Evolutionary conservation across 345 rosid species (phyloP).

Genomic region (Chamaenerion angustifolium): DNA sequence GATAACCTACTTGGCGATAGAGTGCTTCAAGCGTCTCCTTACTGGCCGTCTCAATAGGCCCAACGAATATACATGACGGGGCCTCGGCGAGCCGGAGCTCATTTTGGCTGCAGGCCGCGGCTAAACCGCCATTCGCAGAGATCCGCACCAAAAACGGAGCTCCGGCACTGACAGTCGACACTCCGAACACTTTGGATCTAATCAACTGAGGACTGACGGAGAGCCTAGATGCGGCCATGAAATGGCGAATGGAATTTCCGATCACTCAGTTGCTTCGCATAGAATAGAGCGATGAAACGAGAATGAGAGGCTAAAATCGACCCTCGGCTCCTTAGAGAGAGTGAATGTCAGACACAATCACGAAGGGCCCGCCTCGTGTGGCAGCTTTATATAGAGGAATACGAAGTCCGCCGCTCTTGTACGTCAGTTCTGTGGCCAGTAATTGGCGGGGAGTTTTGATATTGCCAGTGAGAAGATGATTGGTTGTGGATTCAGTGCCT

Average conservation of each 20-base stretch:
- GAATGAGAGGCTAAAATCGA: too few species aligned
- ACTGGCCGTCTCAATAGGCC: slow-evolving; percentile 85
- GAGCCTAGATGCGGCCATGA: slow-evolving; percentile 64
- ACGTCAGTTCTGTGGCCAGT: too few species aligned
- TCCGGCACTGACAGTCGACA: slow-evolving; percentile 16
- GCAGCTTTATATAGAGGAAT: too few species aligned
- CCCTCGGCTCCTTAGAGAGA: too few species aligned
- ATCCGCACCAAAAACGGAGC: slow-evolving; percentile 38
- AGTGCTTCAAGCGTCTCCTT: slow-evolving; percentile 96
- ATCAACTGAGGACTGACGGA: slow-evolving; percentile 32
- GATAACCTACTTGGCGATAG: slow-evolving; percentile 42
- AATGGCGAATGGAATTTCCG: not conserved
- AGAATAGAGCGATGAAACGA: too few species aligned
- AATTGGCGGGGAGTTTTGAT: not conserved
- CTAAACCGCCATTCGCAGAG: slow-evolving; percentile 25
- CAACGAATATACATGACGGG: slow-evolving; percentile 82
- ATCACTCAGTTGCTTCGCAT: too few species aligned
- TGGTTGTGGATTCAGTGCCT: slow-evolving; percentile 6
- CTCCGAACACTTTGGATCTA: slow-evolving; percentile 25
- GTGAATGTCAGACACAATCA: too few species aligned
- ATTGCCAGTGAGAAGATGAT: not conserved
- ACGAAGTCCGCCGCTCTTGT: too few species aligned
- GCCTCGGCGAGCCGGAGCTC: slow-evolving; percentile 35
- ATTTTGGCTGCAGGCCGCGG: slow-evolving; percentile 19
- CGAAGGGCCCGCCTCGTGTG: too few species aligned